Conservation (phyloP, 1,139 yeast species). For the Yamadazyma dushanensis region DNA sequence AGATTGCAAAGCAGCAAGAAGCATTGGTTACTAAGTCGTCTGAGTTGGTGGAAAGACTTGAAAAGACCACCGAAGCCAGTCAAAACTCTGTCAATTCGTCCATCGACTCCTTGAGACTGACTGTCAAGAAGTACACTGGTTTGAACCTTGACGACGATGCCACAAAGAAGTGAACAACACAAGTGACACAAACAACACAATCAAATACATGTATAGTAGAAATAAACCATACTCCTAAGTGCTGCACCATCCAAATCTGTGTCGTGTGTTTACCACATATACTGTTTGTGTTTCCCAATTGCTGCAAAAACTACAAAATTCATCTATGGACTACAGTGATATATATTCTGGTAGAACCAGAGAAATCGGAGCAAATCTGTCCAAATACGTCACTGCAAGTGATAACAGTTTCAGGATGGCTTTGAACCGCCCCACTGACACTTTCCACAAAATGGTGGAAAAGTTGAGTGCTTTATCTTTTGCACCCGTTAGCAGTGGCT, state of each 20-base stretch:
- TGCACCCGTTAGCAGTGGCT: conserved; percentile 11
- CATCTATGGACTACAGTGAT: not conserved
- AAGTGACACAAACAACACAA: not conserved
- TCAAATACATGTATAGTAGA: not conserved
- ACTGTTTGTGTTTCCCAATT: no score
- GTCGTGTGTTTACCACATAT: no score
- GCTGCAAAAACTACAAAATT: not conserved
- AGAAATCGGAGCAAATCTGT: no score
- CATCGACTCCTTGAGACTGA: conserved; percentile 45
- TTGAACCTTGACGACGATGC: conserved; percentile 65
- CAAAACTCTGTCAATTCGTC: conserved; percentile 40
- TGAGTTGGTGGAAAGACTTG: conserved; percentile 44
- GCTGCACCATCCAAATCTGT: no score
- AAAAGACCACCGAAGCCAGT: conserved; percentile 34
- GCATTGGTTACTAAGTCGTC: conserved; percentile 47
- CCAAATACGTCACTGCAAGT: no score
- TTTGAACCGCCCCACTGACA: no score
- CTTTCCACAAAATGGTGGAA: conserved; percentile 29
- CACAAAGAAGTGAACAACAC: conserved; percentile 42
- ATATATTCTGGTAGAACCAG: no score
- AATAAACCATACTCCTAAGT: not conserved
- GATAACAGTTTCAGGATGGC: no score
- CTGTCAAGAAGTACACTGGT: conserved; percentile 64
- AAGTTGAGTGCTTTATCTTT: conserved; percentile 23
- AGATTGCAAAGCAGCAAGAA: conserved; percentile 65